phyloP scores from a whole-genome alignment of 2,329 filamentous ascomycete genomes.

The Sporothrix variecibatus region DNA sequence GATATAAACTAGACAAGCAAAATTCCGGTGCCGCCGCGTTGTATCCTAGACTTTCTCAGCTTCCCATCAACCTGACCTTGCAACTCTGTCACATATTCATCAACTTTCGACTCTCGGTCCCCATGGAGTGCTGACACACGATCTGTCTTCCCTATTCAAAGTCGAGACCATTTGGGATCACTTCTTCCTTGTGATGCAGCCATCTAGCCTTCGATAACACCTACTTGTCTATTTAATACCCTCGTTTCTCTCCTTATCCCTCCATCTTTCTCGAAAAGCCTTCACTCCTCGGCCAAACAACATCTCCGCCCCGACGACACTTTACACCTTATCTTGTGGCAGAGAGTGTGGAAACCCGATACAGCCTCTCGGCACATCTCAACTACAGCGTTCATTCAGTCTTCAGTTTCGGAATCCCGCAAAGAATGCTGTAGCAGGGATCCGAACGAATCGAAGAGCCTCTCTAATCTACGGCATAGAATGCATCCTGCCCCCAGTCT shows the following conservation, averaged over 20 bases:
- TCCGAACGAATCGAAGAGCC: neutral
- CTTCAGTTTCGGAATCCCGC: neutral
- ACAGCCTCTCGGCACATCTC: neutral
- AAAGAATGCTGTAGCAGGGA: slow-evolving; percentile 21
- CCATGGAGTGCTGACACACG: slow-evolving; percentile 22
- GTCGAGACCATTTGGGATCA: neutral
- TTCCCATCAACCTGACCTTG: neutral
- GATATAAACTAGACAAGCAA: neutral
- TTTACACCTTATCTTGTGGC: neutral
- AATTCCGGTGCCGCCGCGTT: neutral
- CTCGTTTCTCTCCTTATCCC: neutral
- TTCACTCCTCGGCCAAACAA: neutral
- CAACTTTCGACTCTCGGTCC: neutral
- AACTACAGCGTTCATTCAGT: neutral
- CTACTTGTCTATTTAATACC: neutral
- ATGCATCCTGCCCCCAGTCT: slow-evolving; percentile 40
- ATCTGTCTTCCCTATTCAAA: neutral
- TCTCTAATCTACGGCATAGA: slow-evolving; percentile 23
- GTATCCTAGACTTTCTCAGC: neutral
- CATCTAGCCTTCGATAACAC: neutral
- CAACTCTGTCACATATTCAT: neutral
- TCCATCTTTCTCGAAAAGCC: neutral
- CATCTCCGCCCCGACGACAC: neutral
- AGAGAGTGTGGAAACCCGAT: neutral
- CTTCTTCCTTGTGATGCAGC: slow-evolving; percentile 1